Conservation (phyloP, 2,329 filamentous ascomycete species). For the Botrytis fragariae region DNA sequence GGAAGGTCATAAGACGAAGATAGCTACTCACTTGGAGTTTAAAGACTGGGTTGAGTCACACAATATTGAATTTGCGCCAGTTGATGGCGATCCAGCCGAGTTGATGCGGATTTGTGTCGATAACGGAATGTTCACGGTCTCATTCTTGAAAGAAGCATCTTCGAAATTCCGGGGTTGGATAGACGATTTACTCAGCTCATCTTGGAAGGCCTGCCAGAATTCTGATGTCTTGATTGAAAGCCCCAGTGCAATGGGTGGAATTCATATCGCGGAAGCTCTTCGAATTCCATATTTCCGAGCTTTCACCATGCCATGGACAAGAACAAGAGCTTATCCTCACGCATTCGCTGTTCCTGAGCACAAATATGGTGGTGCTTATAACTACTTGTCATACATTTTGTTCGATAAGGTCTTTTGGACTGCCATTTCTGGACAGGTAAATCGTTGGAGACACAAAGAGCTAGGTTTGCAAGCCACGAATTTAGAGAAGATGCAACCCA, state of each 20-base stretch:
- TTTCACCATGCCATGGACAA: slow-evolving; percentile 98
- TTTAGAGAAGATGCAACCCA: slow-evolving; percentile 87
- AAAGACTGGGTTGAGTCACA: slow-evolving; percentile 85
- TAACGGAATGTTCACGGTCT: slow-evolving; percentile 93
- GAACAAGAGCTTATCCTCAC: slow-evolving; percentile 92
- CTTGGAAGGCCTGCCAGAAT: slow-evolving; percentile 80
- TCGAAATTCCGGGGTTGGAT: slow-evolving; percentile 92
- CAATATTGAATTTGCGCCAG: slow-evolving; percentile 85
- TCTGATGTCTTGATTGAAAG: slow-evolving; percentile 92
- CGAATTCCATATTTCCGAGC: slow-evolving; percentile 93
- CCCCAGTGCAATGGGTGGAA: slow-evolving; percentile 94
- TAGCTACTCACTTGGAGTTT: slow-evolving; percentile 92
- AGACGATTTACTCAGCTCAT: slow-evolving; percentile 77
- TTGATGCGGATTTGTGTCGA: slow-evolving; percentile 96
- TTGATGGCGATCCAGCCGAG: slow-evolving; percentile 89
- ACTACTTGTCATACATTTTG: slow-evolving; percentile 91
- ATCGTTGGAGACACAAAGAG: slow-evolving; percentile 82
- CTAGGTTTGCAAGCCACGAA: slow-evolving; percentile 77
- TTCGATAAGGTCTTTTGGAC: slow-evolving; percentile 98
- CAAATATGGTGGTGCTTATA: slow-evolving; percentile 94
- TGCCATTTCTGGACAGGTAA: slow-evolving; percentile 85
- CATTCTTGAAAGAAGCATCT: slow-evolving; percentile 85
- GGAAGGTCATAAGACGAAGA: slow-evolving; percentile 82
- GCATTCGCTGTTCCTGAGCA: slow-evolving; percentile 90
- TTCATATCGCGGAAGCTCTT: slow-evolving; percentile 93